Base-by-base conservation (phyloP, 371 early-diverging fungal species). In the Mortierella sp. region DNA sequence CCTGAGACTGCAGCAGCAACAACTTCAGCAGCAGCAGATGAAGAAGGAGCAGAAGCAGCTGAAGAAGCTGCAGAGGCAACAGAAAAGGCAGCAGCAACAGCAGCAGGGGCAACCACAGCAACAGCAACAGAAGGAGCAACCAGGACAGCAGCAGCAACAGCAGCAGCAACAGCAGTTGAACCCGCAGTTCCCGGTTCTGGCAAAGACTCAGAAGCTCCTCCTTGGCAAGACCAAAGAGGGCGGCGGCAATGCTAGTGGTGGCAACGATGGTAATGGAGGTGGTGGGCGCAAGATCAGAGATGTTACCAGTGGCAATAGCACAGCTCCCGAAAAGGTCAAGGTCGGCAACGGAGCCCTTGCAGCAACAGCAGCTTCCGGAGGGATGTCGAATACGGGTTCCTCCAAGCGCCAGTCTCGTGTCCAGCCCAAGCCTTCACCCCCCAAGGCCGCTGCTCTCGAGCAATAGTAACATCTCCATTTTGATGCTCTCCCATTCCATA, bases 171-270 rank as follows among this genome's bases (percentile, higher is more conserved):
- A 53, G 39, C 55, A 69, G 29, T 45, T 58, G 58, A 58, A 58
- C 16, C 34, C 66, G 3, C 45, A 29, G 0, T 70, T 45, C 47
- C 68, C 75, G n/a, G 69, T 74, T 14, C 14, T 74, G 34, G 65
- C 58, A 29, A 74, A 74, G 53, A 74, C 75, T 0, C 75, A 69
- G 1, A 74, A 64, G 45, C 50, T 64, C 1, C 73, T 73, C 34
- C 53, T 68, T n/a, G 26, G 37, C 68, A 22, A 69, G 52, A n/a
- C 61, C 37, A 74, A 68, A 31, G 34, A 64, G 16, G 9, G 16
- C 16, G 58, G 58, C 13, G 16, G 9, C 34, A 29, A 9, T 9
- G n/a, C 50, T 50, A n/a, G 7, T 24, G 37, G 58, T 34, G 34
- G 58, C 19, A 7, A 3, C 14, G 55, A 34, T 31, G 34, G 19